Evolutionary conservation across 768 basidiomycete genomes (phyloP), one percentile per base, ranked within the genome.

Genomic region (Termitomyces sp.): DNA sequence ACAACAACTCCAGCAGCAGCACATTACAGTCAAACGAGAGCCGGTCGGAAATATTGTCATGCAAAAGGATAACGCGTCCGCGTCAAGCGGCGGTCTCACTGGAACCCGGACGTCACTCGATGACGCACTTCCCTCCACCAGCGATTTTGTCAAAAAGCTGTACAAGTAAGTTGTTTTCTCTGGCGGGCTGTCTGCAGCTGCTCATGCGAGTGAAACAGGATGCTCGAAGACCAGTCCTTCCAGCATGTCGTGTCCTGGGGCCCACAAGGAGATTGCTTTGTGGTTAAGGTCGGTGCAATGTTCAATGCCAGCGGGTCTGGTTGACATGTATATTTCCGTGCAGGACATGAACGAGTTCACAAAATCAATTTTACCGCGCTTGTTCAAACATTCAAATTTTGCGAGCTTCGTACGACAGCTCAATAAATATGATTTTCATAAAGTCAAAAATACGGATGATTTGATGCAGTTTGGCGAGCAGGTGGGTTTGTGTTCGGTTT

Each of bases 391-490:
- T 70, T 93, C 90, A 7, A 96, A 96, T 69, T 96, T 96, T 71
- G 93, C 93, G 33, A 85, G 82, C 56, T 96, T 96, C 69, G 94
- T 96, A 5, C 83, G 93, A 10, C 94, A 96, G 72, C 79, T 96
- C 36, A 96, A 96, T 80, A 96, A 95, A 72, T 96, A 96, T 70
- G 94, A 95, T 74, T 96, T 96, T 65, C 94, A 95, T 80, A 96
- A 96, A 79, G 89, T 95, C 63, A 95, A 95, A 73, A 93, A 91
- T 66, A 86, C 85, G 2, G 93, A 94, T 63, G 92, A 92, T 65
- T 78, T 83, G 67, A 79, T 83, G 69, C 83, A 86, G 62, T 92
- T 79, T 61, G 80, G 81, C 13, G 86, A 83, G 74, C 79, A 88
- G 74, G 81, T 82, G 66, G 16, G 79, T 74, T 41, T 18, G 36